These are phyloP conservation scores for Phialophora tarda DNA, from an alignment of 2,329 filamentous ascomycete species.

Conservation along the genomic window DNA sequence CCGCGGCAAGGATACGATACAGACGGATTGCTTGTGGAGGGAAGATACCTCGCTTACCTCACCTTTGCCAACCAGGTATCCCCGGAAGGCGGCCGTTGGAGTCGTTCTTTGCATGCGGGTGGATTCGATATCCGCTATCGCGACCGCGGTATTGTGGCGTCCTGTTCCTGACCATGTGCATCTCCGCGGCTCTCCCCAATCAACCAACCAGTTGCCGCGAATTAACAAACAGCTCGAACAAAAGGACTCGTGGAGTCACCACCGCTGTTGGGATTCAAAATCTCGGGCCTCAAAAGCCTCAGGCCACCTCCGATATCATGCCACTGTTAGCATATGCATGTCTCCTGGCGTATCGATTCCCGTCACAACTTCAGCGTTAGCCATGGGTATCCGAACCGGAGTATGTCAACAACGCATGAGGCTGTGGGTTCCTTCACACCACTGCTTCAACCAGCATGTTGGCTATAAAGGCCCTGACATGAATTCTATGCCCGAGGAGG, in stretches of 20 bases:
- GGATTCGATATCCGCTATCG: neutral
- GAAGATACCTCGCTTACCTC: neutral
- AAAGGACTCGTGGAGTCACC: neutral
- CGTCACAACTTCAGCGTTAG: neutral
- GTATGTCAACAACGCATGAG: neutral
- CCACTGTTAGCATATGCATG: neutral
- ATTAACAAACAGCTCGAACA: slow-evolving; percentile 1
- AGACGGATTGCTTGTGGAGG: neutral
- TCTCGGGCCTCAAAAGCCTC: neutral
- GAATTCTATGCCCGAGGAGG: neutral
- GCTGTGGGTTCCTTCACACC: neutral
- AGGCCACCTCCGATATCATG: neutral
- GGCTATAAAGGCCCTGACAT: neutral
- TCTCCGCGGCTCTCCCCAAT: slow-evolving; percentile 4
- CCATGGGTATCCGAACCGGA: neutral
- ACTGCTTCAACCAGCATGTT: neutral
- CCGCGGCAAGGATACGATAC: slow-evolving; percentile 2
- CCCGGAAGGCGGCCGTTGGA: neutral
- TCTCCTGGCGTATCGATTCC: neutral
- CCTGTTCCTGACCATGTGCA: neutral
- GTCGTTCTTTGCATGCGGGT: neutral
- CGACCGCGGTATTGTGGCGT: neutral
- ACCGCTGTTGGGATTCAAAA: neutral
- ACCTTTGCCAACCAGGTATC: neutral
- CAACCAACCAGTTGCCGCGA: neutral